Base-by-base conservation (phyloP, 1,139 yeast genomes). In the Lodderomyces jiufengensis region DNA sequence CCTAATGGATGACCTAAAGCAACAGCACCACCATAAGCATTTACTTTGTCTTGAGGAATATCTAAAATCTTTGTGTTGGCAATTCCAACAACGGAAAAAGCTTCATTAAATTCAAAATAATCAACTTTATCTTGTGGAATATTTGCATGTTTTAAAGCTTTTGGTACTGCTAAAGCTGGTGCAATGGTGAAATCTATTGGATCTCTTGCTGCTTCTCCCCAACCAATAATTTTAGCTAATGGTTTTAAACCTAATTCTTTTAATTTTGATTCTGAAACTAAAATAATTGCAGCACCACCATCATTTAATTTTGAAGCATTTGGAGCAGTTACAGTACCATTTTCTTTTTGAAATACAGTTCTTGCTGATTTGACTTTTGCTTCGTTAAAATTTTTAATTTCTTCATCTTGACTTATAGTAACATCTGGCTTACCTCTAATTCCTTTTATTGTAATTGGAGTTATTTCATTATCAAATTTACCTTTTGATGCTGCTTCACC, bases 1-100 rank as follows among this genome's bases (percentile, higher is more conserved):
- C 97, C 98, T 55, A 92, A 76, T 54, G 98, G 97, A 62, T 92
- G 97, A 35, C 97, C 97, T 50, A 92, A 61, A 33, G 97, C 97
- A 45, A 92, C 97, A 29, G 97, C 97, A 63, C 97, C 98, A 63
- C 98, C 98, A 62, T 90, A 90, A 39, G 82, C 95, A 57, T 92
- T 92, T 46, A 90, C 78, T 68, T 86, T 88, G 36, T 75, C 74
- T 24, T 69, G 65, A 41, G 80, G 76, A 42, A 92, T 59, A 48
- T 70, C 70, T 48, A 86, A 74, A 45, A 87, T 66, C 70, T 86
- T 79, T 45, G 88, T 70, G 67, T 88, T 90, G 45, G 96, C 96
- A 48, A 88, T 60, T 42, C 97, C 97, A 44, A 92, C 97, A 39
- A 88, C 97, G 12, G 95, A 77, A 68, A 92, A 92, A 18, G 97